Evolutionary conservation across 306 rosid species (phyloP), one percentile per base, ranked within the genome.

Genomic region (Cicer chorassanicum): DNA sequence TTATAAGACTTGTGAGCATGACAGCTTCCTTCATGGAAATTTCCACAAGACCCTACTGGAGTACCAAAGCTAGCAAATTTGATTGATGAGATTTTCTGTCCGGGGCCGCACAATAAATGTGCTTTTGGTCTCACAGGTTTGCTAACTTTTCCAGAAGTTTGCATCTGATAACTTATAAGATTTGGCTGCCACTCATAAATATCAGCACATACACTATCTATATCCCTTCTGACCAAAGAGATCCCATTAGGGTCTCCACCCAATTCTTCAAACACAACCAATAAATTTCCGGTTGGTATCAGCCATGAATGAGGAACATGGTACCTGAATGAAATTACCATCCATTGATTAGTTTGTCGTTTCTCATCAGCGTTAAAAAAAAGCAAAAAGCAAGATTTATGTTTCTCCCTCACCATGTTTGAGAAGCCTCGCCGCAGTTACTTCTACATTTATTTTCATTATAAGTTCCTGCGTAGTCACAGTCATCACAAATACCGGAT

Each of bases 141-240:
- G 80, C 74, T 82, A 49, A 48, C 86, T 85, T 89, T 90, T 38
- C 97, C 97, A 18, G 91, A 87, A 82, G 87, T 64, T 86, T 89
- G 98, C 97, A 84, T 83, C 70, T 88, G 88, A 81, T 85, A 95
- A 61, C 88, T 90, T 70, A 66, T 45, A 29, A 92, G 87, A 51
- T 88, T 95, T 74, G 99, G 99, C 67, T 95, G 99, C 99, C 98
- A 87, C 87, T 95, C 99, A 7, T 85, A 84, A 82, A 95, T 90
- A 92, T 89, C 87, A 48, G 96, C 96, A 78, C 98, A 95, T 9
- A 88, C 88, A 43, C 87, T 87, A 73, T 90, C 96, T 56, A 89
- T 82, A 63, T 95, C 97, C 73, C 96, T 80, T 88, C 99, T 82
- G 18, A 89, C 98, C 87, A 92, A 83, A 72, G 75, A 85, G 15